Percentiles rank a stretch among this genome's conserved stretches.
Conservation (phyloP, 2,329 filamentous ascomycete species). For the Elsinoe fawcettii region DNA sequence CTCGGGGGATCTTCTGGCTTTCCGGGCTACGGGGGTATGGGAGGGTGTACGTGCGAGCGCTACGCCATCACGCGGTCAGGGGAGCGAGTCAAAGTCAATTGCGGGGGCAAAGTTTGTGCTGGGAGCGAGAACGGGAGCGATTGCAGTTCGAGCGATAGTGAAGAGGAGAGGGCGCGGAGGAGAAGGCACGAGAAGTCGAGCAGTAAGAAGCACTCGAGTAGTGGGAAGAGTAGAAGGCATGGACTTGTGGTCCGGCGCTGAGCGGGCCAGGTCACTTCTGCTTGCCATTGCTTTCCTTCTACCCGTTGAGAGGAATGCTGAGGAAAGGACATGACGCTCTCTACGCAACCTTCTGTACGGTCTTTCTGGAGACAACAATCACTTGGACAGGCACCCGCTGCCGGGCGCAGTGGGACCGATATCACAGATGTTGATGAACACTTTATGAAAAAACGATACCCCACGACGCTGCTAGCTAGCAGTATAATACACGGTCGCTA, state of each 20-base stretch:
- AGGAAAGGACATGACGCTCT: neutral
- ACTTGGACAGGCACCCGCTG: conserved; percentile 4
- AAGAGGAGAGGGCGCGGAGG: conserved; percentile 42
- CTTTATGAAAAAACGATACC: neutral
- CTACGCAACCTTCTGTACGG: too few relatives aligned
- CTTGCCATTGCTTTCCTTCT: neutral
- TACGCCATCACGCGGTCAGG: conserved; percentile 89
- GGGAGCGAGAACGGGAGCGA: conserved; percentile 63
- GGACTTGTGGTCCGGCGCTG: neutral
- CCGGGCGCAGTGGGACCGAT: neutral
- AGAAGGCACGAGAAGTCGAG: conserved; percentile 13
- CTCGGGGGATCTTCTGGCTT: conserved; percentile 23
- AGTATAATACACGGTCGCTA: conserved; percentile 13
- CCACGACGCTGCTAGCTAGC: neutral
- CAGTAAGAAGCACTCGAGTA: neutral
- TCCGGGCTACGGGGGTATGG: conserved; percentile 23
- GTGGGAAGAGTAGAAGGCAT: neutral
- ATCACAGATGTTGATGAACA: neutral
- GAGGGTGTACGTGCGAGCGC: conserved; percentile 80
- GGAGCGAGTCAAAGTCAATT: conserved; percentile 92
- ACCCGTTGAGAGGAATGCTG: neutral
- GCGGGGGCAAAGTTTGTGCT: conserved; percentile 79
- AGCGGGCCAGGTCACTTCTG: neutral
- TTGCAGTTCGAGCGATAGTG: conserved; percentile 56
- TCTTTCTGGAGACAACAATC: neutral